These are phyloP conservation scores for Coccomyxa sp. DNA, from an alignment of 139 green algal genomes.

Conservation along the genomic window DNA sequence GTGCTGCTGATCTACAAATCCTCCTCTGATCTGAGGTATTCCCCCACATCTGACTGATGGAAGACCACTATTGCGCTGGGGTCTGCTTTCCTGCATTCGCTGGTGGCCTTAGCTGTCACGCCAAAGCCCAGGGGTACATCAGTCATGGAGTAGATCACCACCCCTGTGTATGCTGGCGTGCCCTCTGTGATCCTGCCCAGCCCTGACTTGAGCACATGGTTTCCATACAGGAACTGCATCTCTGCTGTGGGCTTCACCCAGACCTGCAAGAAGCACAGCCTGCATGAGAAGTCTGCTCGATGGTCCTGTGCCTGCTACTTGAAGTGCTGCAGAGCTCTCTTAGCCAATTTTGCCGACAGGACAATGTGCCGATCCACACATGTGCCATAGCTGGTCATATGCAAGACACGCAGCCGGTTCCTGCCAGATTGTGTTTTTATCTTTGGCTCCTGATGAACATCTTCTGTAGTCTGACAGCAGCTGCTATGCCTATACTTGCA, in stretches of 20 bases:
- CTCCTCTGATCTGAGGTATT: slow-evolving; percentile 79
- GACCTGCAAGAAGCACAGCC: slow-evolving; percentile 53
- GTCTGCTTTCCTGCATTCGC: slow-evolving; percentile 88
- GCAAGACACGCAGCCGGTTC: background rate
- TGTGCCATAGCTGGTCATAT: background rate
- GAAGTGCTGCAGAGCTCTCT: no score
- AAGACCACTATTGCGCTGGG: slow-evolving; percentile 89
- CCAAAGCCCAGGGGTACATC: slow-evolving; percentile 98
- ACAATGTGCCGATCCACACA: no score
- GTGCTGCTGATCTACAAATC: slow-evolving; percentile 13
- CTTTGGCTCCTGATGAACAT: no score
- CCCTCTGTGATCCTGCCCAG: slow-evolving; percentile 96
- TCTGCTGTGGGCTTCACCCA: slow-evolving; percentile 97
- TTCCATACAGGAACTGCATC: slow-evolving; percentile 99
- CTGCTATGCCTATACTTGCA: no score
- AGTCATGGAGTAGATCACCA: slow-evolving; percentile 81
- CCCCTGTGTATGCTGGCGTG: slow-evolving; percentile 84
- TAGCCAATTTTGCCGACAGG: no score
- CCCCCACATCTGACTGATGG: slow-evolving; percentile 91
- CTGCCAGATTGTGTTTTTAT: background rate
- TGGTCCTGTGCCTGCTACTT: no score
- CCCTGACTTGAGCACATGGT: slow-evolving; percentile 96
- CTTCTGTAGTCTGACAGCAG: no score
- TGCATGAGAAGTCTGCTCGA: background rate
- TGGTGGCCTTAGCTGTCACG: slow-evolving; percentile 83